These are phyloP conservation scores for Fusarium anguioides DNA, from an alignment of 2,329 filamentous ascomycete species.

Conservation along the genomic window DNA sequence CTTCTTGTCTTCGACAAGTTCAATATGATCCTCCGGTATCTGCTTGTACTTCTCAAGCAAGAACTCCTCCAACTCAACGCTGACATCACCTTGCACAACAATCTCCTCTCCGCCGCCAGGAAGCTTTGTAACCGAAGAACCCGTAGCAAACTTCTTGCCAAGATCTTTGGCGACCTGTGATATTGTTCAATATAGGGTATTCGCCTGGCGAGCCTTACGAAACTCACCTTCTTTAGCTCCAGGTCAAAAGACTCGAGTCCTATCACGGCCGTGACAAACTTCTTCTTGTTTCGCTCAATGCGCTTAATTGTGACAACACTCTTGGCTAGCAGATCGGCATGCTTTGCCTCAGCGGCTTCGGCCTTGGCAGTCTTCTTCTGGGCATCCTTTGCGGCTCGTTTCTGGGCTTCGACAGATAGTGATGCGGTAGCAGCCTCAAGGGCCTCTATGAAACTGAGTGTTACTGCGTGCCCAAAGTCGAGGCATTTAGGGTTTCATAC, in stretches of 20 bases:
- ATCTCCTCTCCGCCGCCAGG: constrained; percentile 92
- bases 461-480: constrained; percentile 14
- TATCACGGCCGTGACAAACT: constrained; percentile 92
- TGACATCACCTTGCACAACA: constrained; percentile 96
- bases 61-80: constrained; percentile 93
- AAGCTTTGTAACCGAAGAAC: constrained; percentile 89
- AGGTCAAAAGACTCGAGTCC: constrained; percentile 91
- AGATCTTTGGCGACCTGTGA: constrained; percentile 84
- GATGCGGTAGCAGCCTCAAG: constrained; percentile 85
- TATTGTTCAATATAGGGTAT: constrained; percentile 23
- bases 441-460: constrained; percentile 66
- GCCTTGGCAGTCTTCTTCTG: constrained; percentile 98
- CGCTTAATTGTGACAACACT: constrained; percentile 92
- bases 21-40: constrained; percentile 94
- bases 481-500: constrained; percentile 58
- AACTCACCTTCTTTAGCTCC: constrained; percentile 83
- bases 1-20: constrained; percentile 96
- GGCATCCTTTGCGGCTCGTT: constrained; percentile 94
- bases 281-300: constrained; percentile 97
- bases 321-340: constrained; percentile 83
- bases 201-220: neutral
- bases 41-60: constrained; percentile 88
- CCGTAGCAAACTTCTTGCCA: constrained; percentile 98
- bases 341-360: constrained; percentile 84
- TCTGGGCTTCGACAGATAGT: constrained; percentile 90